Conservation (phyloP, 768 basidiomycete species). For the Phlegmacium glaucopus region DNA sequence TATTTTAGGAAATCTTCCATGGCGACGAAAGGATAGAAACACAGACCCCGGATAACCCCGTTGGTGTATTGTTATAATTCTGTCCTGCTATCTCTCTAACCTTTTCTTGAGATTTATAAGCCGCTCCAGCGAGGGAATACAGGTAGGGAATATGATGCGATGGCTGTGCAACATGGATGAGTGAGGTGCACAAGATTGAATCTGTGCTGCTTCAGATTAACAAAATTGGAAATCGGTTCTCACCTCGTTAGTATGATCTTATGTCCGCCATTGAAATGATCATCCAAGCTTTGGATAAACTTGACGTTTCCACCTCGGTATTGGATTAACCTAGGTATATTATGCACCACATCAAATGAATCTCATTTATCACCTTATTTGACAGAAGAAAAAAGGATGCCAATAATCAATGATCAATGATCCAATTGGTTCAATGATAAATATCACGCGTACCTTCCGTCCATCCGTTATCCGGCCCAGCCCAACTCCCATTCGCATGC, state of each 20-base stretch:
- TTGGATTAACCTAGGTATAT: constrained; percentile 58
- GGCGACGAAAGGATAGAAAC: neutral
- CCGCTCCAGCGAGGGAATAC: constrained; percentile 68
- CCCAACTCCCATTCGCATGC: constrained; percentile 66
- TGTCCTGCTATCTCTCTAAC: constrained; percentile 60
- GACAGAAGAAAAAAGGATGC: neutral
- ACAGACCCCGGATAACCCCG: constrained; percentile 70
- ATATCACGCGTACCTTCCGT: constrained; percentile 56
- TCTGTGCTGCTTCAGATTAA: no score
- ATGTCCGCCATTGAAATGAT: constrained; percentile 56
- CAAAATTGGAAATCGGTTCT: no score
- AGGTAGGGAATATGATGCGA: constrained; percentile 87
- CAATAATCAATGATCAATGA: no score
- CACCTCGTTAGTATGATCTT: constrained; percentile 85
- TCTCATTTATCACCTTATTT: constrained; percentile 51
- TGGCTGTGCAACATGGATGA: no score
- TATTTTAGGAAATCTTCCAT: no score
- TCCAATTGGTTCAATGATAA: no score
- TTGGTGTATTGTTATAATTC: constrained; percentile 66
- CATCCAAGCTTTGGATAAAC: constrained; percentile 68
- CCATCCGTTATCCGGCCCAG: constrained; percentile 71
- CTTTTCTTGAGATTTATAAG: constrained; percentile 68
- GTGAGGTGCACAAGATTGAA: no score
- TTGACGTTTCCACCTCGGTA: constrained; percentile 60
- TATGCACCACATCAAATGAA: constrained; percentile 75